Conservation (phyloP, 192 early-diverging fungal genomes). For the Paraglomus brasilianum region DNA sequence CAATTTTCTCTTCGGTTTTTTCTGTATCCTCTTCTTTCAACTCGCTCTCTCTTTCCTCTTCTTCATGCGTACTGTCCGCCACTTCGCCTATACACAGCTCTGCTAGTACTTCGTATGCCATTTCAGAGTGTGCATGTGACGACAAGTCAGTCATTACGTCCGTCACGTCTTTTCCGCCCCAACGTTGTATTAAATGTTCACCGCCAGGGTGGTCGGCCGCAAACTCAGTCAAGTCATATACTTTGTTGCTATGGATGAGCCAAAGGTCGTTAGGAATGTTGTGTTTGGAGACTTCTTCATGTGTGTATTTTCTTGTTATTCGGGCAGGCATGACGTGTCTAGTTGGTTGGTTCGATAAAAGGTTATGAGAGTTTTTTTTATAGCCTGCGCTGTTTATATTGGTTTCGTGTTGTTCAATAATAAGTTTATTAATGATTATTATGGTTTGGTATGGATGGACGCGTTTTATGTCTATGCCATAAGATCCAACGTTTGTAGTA, state of each 20-base stretch:
- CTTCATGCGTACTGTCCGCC: background rate
- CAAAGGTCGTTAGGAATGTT: constrained; percentile 69
- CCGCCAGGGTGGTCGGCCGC: constrained; percentile 91
- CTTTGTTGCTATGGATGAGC: constrained; percentile 76
- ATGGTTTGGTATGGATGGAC: too few species aligned
- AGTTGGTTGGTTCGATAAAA: too few species aligned
- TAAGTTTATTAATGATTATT: too few species aligned
- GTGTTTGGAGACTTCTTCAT: constrained; percentile 72
- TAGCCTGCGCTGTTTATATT: too few species aligned
- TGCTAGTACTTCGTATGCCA: constrained; percentile 84
- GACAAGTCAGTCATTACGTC: constrained; percentile 73
- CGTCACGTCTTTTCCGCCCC: constrained; percentile 82
- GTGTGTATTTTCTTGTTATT: constrained; percentile 34
- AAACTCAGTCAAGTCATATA: constrained; percentile 87
- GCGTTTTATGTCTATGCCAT: too few species aligned
- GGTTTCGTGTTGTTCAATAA: too few species aligned
- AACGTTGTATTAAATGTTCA: constrained; percentile 81
- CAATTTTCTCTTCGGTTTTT: background rate
- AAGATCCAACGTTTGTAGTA: too few species aligned
- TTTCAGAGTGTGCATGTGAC: constrained; percentile 78
- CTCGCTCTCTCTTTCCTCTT: background rate
- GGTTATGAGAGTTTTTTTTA: too few species aligned
- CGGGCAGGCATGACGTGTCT: too few species aligned
- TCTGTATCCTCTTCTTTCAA: background rate
- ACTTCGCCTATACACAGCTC: constrained; percentile 73